phyloP scores from a whole-genome alignment of 2,329 filamentous ascomycete species.

The Epicoccum nigrum region DNA sequence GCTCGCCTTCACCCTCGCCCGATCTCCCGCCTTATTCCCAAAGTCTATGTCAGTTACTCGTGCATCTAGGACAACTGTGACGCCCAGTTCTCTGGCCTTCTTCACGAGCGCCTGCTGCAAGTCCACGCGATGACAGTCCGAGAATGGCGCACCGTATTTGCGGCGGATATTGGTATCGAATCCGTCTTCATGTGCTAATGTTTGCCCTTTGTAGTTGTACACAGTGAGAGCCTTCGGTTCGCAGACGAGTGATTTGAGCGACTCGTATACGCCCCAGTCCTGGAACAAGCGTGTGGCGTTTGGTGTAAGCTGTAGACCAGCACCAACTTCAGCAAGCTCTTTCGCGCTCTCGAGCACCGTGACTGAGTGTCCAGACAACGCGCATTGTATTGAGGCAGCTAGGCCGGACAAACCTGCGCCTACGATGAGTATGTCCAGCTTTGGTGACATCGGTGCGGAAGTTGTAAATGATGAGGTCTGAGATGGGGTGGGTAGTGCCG shows the following conservation, averaged over 20 bases:
- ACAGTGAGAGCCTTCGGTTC: slow-evolving; percentile 59
- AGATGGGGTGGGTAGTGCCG: no score
- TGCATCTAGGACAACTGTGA: slow-evolving; percentile 57
- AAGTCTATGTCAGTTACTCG: slow-evolving; percentile 58
- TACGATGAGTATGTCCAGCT: slow-evolving; percentile 36
- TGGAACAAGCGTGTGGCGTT: slow-evolving; percentile 57
- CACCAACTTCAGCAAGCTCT: slow-evolving; percentile 51
- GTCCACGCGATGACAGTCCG: slow-evolving; percentile 67
- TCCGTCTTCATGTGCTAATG: slow-evolving; percentile 58
- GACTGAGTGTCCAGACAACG: slow-evolving; percentile 48
- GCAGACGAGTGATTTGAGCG: slow-evolving; percentile 45
- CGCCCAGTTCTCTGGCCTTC: slow-evolving; percentile 60
- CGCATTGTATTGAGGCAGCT: slow-evolving; percentile 52
- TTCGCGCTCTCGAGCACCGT: slow-evolving; percentile 52
- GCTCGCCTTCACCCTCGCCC: slow-evolving; percentile 49
- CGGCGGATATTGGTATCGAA: slow-evolving; percentile 60
- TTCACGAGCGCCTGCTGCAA: slow-evolving; percentile 61
- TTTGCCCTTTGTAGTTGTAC: slow-evolving; percentile 58
- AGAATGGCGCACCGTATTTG: slow-evolving; percentile 64
- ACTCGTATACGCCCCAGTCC: slow-evolving; percentile 57
- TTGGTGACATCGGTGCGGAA: slow-evolving; percentile 13
- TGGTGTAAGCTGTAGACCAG: slow-evolving; percentile 46
- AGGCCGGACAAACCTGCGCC: slow-evolving; percentile 53
- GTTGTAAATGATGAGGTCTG: no score
- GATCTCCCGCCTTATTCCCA: slow-evolving; percentile 33